Conservation (phyloP, 441 rosid genomes). For the Flueggea neowawraea region DNA sequence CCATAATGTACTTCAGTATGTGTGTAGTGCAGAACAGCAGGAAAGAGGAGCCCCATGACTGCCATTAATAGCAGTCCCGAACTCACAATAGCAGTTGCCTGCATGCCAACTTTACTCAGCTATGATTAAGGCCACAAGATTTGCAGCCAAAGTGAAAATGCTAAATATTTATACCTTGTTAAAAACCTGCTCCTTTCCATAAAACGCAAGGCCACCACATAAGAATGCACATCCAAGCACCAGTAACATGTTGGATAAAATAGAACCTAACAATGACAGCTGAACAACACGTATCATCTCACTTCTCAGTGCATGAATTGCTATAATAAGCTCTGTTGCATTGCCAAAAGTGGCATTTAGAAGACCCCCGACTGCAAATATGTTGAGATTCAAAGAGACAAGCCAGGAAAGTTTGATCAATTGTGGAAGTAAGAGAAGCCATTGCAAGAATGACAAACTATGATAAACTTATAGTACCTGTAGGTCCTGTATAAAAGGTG, state of each 20-base stretch:
- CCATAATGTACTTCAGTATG: constrained; percentile 90
- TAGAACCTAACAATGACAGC: constrained; percentile 84
- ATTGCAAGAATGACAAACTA: neutral
- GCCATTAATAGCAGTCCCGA: constrained; percentile 97
- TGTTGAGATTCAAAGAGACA: neutral
- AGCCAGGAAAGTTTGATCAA: neutral
- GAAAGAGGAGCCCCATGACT: constrained; percentile 94
- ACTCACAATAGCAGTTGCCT: constrained; percentile 79
- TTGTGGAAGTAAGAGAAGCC: neutral
- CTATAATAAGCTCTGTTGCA: constrained; percentile 92
- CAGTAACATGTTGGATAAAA: constrained; percentile 91
- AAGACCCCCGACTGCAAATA: constrained; percentile 85
- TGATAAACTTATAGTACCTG: constrained; percentile 21
- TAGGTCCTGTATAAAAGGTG: constrained; percentile 54
- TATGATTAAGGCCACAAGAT: neutral
- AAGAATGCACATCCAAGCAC: constrained; percentile 99
- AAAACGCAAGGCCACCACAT: constrained; percentile 75
- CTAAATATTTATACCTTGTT: constrained; percentile 50
- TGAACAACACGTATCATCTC: constrained; percentile 95
- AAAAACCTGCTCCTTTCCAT: constrained; percentile 73
- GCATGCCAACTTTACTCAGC: constrained; percentile 31
- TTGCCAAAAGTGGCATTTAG: constrained; percentile 98
- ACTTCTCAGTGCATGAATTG: constrained; percentile 71
- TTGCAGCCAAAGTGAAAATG: neutral
- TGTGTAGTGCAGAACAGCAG: constrained; percentile 89